A percentile compares a stretch with the other conserved stretches of the same genome.
Evolutionary conservation across 257 asterid species (phyloP).

Genomic region (Lithospermum erythrorhizon): DNA sequence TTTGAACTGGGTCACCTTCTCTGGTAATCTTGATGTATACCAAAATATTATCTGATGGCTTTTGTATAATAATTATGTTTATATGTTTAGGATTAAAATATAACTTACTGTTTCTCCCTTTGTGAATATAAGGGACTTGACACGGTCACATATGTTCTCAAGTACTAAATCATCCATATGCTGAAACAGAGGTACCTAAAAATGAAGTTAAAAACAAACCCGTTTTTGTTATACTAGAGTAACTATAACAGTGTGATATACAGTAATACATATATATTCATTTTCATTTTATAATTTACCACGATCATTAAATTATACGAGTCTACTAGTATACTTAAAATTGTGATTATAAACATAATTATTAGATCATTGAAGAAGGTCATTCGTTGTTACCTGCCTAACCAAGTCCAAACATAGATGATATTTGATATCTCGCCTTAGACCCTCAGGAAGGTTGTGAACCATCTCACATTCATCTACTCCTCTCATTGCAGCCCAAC

Average conservation of each 20-base stretch:
- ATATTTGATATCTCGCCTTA: conserved; percentile 81
- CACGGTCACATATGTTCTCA: conserved; percentile 91
- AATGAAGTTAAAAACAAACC: too few relatives aligned
- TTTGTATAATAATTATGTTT: too few relatives aligned
- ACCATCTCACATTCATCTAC: conserved; percentile 91
- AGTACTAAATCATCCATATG: conserved; percentile 91
- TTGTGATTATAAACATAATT: too few relatives aligned
- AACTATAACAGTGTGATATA: too few relatives aligned
- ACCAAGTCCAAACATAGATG: conserved; percentile 92
- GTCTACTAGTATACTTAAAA: too few relatives aligned
- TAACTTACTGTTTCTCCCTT: conserved; percentile 81
- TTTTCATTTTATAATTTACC: too few relatives aligned
- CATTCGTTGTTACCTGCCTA: conserved; percentile 38
- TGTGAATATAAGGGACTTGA: conserved; percentile 79
- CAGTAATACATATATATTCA: too few relatives aligned
- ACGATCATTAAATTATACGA: too few relatives aligned
- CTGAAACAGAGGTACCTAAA: conserved; percentile 86
- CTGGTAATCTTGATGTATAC: conserved; percentile 38
- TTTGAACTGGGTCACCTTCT: conserved; percentile 92
- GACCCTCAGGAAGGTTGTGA: conserved; percentile 81
- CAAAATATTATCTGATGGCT: too few relatives aligned
- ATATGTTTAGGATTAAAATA: too few relatives aligned
- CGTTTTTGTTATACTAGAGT: too few relatives aligned
- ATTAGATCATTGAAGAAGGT: too few relatives aligned
- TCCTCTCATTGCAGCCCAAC: conserved; percentile 97